Base-by-base conservation (phyloP, 169 alveolate species). In the Plasmodium vivax region DNA sequence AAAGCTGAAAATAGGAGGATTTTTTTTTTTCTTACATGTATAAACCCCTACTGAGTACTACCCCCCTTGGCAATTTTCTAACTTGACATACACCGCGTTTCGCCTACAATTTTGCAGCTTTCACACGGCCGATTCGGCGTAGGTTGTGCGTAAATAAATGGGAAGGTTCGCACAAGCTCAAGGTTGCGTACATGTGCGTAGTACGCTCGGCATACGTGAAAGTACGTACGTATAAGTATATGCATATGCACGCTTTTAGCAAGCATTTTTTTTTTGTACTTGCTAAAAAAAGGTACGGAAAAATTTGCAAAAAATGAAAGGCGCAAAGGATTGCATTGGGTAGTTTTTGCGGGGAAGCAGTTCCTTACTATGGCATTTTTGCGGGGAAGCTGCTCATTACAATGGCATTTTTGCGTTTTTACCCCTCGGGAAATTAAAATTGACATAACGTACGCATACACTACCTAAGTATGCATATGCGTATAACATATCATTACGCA, bases 381-480 rank as follows among this genome's bases (percentile, higher is more conserved):
- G 58, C 58, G 58, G 27, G 27, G 27, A 41, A 41, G 51, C 51
- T 6, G 51, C 8, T 58, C 32, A 9, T n/a, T 27, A 27, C 75
- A 23, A 19, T 62, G 34, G 10, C 75, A 62, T 62, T 62, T 47
- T 47, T 47, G 58, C 58, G 58, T 47, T 47, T 47, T 62, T 62
- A 62, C 75, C 75, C 14, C 75, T 62, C 75, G n/a, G 75, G 75
- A 62, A 62, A 62, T 62, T 62, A 62, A 62, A 62, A 62, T 62
- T 62, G 75, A 62, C 75, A 23, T 23, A 19, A 19, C 34, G 58
- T n/a, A 19, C 34, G 75, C 75, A 62, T 23, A 23, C 30, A n/a
- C 30, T 62, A 23, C 27, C 27, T 23, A 23, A 23, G 27, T 23
- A 62, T 62, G 34, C 9, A n/a, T 62, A 62, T 62, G 36, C 9